Percentiles rank a stretch among this genome's conserved stretches.
These are phyloP conservation scores for Bonia amplexicaulis DNA, from an alignment of 176 grass and related monocot species.

Conservation along the genomic window DNA sequence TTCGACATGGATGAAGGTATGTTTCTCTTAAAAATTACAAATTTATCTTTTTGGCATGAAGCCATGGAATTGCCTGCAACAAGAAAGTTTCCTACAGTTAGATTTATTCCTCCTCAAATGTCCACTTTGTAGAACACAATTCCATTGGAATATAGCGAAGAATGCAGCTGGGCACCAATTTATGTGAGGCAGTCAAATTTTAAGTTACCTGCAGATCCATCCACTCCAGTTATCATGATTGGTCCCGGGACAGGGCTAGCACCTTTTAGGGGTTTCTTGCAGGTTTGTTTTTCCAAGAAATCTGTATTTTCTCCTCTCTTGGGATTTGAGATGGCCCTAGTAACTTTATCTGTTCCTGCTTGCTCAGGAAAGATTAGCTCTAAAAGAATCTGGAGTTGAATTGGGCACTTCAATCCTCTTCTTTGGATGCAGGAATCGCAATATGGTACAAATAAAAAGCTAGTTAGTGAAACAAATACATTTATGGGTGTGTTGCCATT, in stretches of 20 bases:
- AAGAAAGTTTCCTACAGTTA: neutral
- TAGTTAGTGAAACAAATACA: neutral
- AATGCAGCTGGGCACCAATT: conserved; percentile 95
- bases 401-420: conserved; percentile 67
- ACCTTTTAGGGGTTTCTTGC: conserved; percentile 95
- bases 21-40: neutral
- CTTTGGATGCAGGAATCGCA: conserved; percentile 94
- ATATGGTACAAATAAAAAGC: conserved; percentile 47
- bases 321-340: neutral
- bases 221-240: conserved; percentile 93
- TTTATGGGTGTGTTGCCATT: neutral
- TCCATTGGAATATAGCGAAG: conserved; percentile 71
- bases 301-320: neutral
- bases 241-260: conserved; percentile 92
- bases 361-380: conserved; percentile 75
- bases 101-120: conserved; percentile 17
- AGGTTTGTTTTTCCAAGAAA: conserved; percentile 54
- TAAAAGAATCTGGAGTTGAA: conserved; percentile 71
- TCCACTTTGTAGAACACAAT: conserved; percentile 57
- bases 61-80: neutral
- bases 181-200: conserved; percentile 94
- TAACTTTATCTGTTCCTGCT: conserved; percentile 2
- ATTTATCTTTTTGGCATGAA: neutral
- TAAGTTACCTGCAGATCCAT: conserved; percentile 65
- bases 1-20: conserved; percentile 96